Conservation (phyloP, 768 basidiomycete genomes). For the Royoungia palumana region DNA sequence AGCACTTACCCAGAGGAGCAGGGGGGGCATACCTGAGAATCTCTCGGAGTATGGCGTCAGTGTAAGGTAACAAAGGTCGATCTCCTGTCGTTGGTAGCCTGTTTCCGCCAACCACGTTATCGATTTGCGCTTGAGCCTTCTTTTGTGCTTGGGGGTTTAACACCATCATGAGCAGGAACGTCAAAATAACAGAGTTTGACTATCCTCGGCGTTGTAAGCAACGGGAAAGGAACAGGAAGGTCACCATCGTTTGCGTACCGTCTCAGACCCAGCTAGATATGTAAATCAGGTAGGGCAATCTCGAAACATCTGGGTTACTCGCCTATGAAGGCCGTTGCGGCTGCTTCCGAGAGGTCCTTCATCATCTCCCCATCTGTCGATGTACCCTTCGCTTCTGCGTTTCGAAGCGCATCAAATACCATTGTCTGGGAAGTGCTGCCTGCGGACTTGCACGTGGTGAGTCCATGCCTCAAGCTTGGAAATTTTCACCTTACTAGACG, state of each 20-base stretch:
- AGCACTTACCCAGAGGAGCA: conserved; percentile 14
- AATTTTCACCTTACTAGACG: conserved; percentile 13
- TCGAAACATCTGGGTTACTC: neutral
- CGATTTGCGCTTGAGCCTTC: conserved; percentile 24
- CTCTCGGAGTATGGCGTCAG: conserved; percentile 21
- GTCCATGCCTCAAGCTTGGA: neutral
- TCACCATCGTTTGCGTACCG: conserved; percentile 6
- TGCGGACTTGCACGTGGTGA: conserved; percentile 8
- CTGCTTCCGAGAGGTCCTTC: conserved; percentile 18
- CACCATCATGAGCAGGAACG: conserved; percentile 21
- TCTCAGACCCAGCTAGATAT: conserved; percentile 18
- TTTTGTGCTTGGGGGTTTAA: conserved; percentile 12
- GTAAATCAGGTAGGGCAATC: neutral
- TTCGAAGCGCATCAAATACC: conserved; percentile 18
- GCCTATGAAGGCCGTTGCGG: conserved; percentile 24
- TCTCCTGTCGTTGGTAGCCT: conserved; percentile 16
- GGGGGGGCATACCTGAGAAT: conserved; percentile 15
- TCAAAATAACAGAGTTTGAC: conserved; percentile 24
- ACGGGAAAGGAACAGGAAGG: neutral
- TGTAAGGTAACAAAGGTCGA: conserved; percentile 16
- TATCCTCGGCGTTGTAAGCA: conserved; percentile 3
- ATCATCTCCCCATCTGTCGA: conserved; percentile 1
- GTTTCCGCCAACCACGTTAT: conserved; percentile 10
- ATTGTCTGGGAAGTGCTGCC: conserved; percentile 13
- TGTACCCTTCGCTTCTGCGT: conserved; percentile 5